Conservation (phyloP, 257 asterid genomes). For the Paraleonurus japonicus region DNA sequence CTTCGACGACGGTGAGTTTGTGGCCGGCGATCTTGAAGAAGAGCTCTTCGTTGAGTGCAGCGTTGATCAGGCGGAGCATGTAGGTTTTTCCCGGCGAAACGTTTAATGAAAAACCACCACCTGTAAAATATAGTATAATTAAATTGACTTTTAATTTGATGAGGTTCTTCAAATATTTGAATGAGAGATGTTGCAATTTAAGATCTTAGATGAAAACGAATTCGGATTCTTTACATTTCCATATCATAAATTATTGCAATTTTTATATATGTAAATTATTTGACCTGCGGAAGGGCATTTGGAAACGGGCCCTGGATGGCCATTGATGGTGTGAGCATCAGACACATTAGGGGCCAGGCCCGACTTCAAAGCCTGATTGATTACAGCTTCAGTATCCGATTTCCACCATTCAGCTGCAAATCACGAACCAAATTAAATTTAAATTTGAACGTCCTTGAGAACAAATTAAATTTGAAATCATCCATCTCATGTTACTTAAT, state of each 20-base stretch:
- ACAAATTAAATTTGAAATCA: too few relatives aligned
- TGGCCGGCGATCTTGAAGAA: constrained; percentile 92
- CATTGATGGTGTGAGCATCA: constrained; percentile 77
- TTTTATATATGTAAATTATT: too few relatives aligned
- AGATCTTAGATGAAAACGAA: too few relatives aligned
- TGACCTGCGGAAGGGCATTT: constrained; percentile 40
- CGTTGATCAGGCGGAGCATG: constrained; percentile 80
- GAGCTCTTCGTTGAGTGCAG: constrained; percentile 91
- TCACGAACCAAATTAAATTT: neutral
- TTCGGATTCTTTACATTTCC: too few relatives aligned
- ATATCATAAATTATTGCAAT: too few relatives aligned
- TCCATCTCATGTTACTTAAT: neutral
- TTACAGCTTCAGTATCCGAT: constrained; percentile 62
- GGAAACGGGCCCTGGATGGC: constrained; percentile 52
- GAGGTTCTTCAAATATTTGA: too few relatives aligned
- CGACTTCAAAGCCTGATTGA: constrained; percentile 46
- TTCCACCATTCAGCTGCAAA: constrained; percentile 79
- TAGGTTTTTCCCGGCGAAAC: constrained; percentile 74
- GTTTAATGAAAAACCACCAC: constrained; percentile 58
- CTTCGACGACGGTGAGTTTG: constrained; percentile 77
- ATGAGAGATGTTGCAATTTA: too few relatives aligned
- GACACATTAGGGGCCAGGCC: constrained; percentile 75
- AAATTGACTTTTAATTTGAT: too few relatives aligned
- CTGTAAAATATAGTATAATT: constrained; percentile 24
- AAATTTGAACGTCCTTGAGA: too few relatives aligned